Evolutionary conservation across 192 early-diverging fungal genomes (phyloP).

Genomic region (Gonapodya prolifera): DNA sequence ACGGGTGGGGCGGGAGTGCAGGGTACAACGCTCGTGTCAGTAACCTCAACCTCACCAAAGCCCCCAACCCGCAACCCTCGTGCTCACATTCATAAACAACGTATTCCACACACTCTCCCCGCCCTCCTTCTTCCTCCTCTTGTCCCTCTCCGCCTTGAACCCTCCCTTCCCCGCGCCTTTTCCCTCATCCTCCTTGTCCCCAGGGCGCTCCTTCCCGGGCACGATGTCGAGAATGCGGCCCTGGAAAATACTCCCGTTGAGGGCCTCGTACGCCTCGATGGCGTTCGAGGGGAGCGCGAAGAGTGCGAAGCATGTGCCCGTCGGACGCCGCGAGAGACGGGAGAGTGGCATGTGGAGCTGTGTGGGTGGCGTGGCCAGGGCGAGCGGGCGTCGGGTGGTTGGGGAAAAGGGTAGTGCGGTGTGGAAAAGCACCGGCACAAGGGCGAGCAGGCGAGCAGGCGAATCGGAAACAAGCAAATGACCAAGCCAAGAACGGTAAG

Average conservation of each 20-base stretch:
- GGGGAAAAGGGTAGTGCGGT: too few relatives aligned
- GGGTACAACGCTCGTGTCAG: not conserved
- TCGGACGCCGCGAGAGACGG: conserved; percentile 81
- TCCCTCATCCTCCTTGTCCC: conserved; percentile 40
- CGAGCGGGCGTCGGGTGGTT: too few relatives aligned
- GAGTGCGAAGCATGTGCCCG: conserved; percentile 85
- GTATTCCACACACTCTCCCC: conserved; percentile 89
- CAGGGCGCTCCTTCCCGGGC: conserved; percentile 76
- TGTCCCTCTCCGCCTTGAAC: conserved; percentile 75
- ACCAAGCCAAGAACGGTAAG: not conserved
- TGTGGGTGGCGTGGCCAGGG: too few relatives aligned
- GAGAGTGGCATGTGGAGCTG: conserved; percentile 87
- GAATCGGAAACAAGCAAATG: not conserved
- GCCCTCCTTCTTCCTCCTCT: conserved; percentile 61
- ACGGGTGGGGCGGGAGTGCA: not conserved
- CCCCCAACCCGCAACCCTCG: not conserved
- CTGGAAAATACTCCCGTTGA: conserved; percentile 80
- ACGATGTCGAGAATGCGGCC: conserved; percentile 83
- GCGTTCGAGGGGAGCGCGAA: conserved; percentile 89
- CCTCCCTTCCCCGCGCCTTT: conserved; percentile 22
- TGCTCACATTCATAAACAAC: conserved; percentile 82
- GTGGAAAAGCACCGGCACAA: not conserved
- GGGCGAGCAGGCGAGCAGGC: not conserved
- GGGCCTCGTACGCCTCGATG: conserved; percentile 64
- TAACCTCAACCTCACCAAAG: not conserved